Evolutionary conservation across 2,329 filamentous ascomycete species (phyloP), one percentile per base, ranked within the genome.

Genomic region (Phialocephala sp.): DNA sequence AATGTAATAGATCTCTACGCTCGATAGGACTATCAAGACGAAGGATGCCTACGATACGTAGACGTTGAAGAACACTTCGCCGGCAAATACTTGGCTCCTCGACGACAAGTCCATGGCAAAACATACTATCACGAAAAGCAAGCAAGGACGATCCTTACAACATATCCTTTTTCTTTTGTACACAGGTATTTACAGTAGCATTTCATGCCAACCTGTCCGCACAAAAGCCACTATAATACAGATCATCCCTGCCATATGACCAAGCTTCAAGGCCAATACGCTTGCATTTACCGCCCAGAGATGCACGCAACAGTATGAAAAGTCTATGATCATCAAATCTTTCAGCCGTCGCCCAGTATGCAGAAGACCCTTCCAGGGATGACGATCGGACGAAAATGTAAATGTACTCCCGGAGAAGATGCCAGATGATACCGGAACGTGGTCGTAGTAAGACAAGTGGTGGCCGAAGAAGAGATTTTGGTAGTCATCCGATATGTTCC

Each of bases 391-490:
- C 62, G 62, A 65, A 65, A 60, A 35, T 43, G 62, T 59, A 62
- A 47, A 62, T 63, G 63, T 62, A 68, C 32, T 35, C 32, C 55
- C n/a, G 24, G 55, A 57, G 55, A 57, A 57, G 18, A 37, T 57
- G 32, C 50, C 50, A 54, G 50, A 37, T 39, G 55, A 41, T 41
- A 57, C 55, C 36, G n/a, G 55, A 27, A 37, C 20, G 64, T 66
- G 63, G 62, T 71, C 64, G 58, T 75, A 74, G 68, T 75, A 74
- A 74, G 69, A 75, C 72, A 74, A 63, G 59, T 67, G 50, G 64
- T 64, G 64, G 47, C 70, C 66, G 70, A 72, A 74, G 63, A 67
- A 69, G 63, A 65, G 55, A 24, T 63, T 68, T 70, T 67, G 37
- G 59, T 50, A 43, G 62, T 54, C 57, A 69, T 66, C 54, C 58